Evolutionary conservation across 2,329 filamentous ascomycete genomes (phyloP).

Genomic region (Macrophomina tecta): DNA sequence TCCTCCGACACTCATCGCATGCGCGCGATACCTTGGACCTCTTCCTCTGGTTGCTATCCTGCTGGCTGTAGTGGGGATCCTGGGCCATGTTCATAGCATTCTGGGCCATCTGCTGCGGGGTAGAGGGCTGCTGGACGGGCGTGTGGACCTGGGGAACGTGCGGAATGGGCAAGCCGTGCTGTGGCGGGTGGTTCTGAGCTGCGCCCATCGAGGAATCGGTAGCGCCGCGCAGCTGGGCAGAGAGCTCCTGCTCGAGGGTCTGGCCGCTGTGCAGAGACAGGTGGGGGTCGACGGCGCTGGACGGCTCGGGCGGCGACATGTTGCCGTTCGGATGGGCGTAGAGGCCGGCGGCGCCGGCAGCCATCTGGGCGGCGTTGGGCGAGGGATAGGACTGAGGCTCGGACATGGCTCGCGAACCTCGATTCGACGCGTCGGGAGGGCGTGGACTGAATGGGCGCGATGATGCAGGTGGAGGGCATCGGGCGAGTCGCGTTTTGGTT

Average conservation of each 20-base stretch:
- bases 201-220: constrained; percentile 39
- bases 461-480: constrained; percentile 33
- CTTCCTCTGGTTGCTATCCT: constrained; percentile 43
- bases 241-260: constrained; percentile 42
- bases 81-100: constrained; percentile 45
- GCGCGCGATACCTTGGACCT: constrained; percentile 49
- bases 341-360: constrained; percentile 39
- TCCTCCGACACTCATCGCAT: constrained; percentile 49
- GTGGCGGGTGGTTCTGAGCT: constrained; percentile 38
- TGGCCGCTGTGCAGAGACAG: constrained; percentile 36
- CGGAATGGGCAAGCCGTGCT: constrained; percentile 37
- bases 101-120: constrained; percentile 48
- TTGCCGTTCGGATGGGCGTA: constrained; percentile 44
- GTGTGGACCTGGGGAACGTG: constrained; percentile 44
- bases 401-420: constrained; percentile 33
- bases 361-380: constrained; percentile 41
- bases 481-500: constrained; percentile 26
- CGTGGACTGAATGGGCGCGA: constrained; percentile 22
- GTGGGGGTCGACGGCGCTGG: constrained; percentile 27
- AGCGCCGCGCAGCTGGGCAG: constrained; percentile 41
- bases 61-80: constrained; percentile 42
- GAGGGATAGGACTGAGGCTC: constrained; percentile 38
- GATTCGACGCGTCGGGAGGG: constrained; percentile 32
- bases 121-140: constrained; percentile 43
- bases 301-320: constrained; percentile 32